Evolutionary conservation across 306 rosid genomes (phyloP), one percentile per base, ranked within the genome.

Genomic region (Glycine tomentella): DNA sequence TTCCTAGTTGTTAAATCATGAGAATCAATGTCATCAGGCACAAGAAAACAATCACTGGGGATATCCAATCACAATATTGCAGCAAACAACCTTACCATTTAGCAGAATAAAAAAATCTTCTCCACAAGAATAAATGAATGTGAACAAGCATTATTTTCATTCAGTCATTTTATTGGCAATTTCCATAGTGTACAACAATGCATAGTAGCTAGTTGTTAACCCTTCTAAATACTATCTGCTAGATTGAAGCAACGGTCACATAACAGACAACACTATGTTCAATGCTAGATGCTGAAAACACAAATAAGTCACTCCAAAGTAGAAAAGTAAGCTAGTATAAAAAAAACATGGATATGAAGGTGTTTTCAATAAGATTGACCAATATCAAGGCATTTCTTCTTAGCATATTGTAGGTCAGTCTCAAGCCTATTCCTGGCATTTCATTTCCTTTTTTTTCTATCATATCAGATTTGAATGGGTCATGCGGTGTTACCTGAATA

Each of bases 351-450:
- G 25, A 36, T 45, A 6, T 10, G 9, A 77, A 51, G 16, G 20
- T 13, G n/a, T 9, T 55, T 44, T 16, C 77, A 65, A 12, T 40
- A 72, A 49, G 38, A 61, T 50, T 75, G 80, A 93, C 99, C 98
- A 57, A 86, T 87, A 63, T 88, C 93, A 17, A 11, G 38, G 64
- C 92, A 90, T 78, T 95, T 95, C 80, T 88, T 89, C 83, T 90
- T 92, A 20, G 90, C 80, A 46, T 87, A 72, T 67, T 89, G 93
- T 49, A 93, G 67, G 33, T 90, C 90, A 66, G 52, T 61, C 80
- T 82, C 92, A 69, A 93, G 89, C 80, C n/a, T n/a, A n/a, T n/a
- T n/a, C n/a, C n/a, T n/a, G n/a, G n/a, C n/a, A n/a, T n/a, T n/a
- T n/a, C n/a, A n/a, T n/a, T n/a, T n/a, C n/a, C n/a, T n/a, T n/a